A percentile compares a stretch with the other conserved stretches of the same genome.
phyloP scores from a whole-genome alignment of 2,329 filamentous ascomycete species.

The Colletotrichum tabaci region DNA sequence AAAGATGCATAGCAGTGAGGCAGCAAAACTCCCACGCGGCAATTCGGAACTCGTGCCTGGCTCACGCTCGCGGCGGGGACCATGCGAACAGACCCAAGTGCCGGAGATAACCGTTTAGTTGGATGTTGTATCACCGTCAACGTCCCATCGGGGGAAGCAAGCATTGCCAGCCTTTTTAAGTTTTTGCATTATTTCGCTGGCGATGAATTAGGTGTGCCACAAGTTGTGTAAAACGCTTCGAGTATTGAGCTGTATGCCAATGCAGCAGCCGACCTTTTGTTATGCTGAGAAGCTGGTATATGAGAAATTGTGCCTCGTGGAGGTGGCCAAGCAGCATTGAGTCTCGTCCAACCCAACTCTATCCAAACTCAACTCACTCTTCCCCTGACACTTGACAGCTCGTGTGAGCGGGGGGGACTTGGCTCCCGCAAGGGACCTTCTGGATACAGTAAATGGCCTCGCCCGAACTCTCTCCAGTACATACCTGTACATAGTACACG shows the following conservation, averaged over 20 bases:
- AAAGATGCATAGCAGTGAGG: not conserved
- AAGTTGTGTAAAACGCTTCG: not conserved
- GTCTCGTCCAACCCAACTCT: slow-evolving; percentile 7
- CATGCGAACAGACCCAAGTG: not conserved
- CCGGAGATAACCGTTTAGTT: not conserved
- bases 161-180: not conserved
- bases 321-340: not conserved
- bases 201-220: not conserved
- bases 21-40: not conserved
- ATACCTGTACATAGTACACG: too few relatives aligned
- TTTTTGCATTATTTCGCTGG: not conserved
- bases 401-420: not conserved
- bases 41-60: slow-evolving; percentile 4
- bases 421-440: not conserved
- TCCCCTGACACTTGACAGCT: slow-evolving; percentile 10
- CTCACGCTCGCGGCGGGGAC: not conserved
- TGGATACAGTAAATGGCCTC: not conserved
- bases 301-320: not conserved
- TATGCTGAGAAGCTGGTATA: not conserved
- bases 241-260: not conserved
- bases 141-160: not conserved
- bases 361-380: not conserved
- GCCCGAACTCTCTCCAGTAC: too few relatives aligned
- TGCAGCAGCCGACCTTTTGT: not conserved
- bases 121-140: not conserved